phyloP scores from a whole-genome alignment of 306 rosid species.

The Fragaria vesca region DNA sequence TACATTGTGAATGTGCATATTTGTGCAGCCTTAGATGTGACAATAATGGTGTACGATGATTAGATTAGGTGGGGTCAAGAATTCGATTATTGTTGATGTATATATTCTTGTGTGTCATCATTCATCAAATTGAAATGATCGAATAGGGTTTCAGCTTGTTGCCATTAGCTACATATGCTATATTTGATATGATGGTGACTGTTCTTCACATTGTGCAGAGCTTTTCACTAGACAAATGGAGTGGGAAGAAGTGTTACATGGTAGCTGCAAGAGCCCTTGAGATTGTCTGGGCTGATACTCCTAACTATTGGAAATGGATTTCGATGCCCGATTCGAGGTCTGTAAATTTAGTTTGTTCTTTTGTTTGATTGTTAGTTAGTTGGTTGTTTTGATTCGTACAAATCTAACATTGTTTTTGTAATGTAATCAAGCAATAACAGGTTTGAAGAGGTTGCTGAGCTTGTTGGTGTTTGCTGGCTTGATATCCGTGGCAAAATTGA shows the following conservation, averaged over 20 bases:
- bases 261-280: conserved; percentile 48
- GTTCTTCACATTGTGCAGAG: conserved; percentile 36
- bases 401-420: not conserved
- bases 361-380: not conserved
- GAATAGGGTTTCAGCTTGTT: not conserved
- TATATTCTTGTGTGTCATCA: not conserved
- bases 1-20: not conserved
- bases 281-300: conserved; percentile 67
- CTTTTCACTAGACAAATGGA: conserved; percentile 52
- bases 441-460: conserved; percentile 69
- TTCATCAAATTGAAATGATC: not conserved
- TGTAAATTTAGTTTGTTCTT: not conserved
- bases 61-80: not conserved
- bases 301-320: conserved; percentile 66
- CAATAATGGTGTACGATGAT: not conserved
- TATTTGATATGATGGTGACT: not conserved
- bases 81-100: not conserved
- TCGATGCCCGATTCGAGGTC: conserved; percentile 46
- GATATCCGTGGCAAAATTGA: conserved; percentile 58
- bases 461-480: conserved; percentile 63
- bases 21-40: not conserved
- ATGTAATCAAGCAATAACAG: conserved; percentile 25
- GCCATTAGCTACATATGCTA: not conserved
- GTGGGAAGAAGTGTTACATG: conserved; percentile 72
- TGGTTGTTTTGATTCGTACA: not conserved